Evolutionary conservation across 1,284 basidiomycete genomes (phyloP).

Genomic region (Fomitopsis schrenkii): DNA sequence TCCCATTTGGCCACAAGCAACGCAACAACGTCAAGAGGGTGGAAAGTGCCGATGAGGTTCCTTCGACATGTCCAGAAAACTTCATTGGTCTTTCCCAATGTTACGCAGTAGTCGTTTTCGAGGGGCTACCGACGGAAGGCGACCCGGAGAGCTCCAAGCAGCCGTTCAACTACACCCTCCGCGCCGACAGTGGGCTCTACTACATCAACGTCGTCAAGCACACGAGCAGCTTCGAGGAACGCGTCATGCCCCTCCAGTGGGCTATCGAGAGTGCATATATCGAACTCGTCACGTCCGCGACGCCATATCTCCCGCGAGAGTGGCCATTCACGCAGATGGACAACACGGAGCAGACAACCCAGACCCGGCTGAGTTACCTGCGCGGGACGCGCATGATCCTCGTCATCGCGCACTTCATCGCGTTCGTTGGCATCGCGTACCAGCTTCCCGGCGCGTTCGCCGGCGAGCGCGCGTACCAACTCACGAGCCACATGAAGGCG

Average conservation of each 20-base stretch:
- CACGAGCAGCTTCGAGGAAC: constrained; percentile 63
- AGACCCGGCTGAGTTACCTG: constrained; percentile 57
- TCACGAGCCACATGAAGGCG: constrained; percentile 67
- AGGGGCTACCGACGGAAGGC: constrained; percentile 42
- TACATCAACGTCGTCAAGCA: constrained; percentile 64
- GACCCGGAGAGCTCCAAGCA: constrained; percentile 24
- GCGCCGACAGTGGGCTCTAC: constrained; percentile 61
- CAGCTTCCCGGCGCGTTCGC: constrained; percentile 68
- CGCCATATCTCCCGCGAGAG: constrained; percentile 51
- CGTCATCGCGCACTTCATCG: constrained; percentile 62
- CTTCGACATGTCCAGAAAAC: constrained; percentile 64
- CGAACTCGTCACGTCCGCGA: constrained; percentile 52
- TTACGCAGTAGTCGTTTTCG: constrained; percentile 66
- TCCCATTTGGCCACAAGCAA: constrained; percentile 43
- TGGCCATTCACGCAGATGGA: constrained; percentile 71
- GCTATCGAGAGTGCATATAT: constrained; percentile 74
- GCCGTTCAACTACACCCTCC: constrained; percentile 66
- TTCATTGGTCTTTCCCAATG: constrained; percentile 69
- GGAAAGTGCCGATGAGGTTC: constrained; percentile 43
- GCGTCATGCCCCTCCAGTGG: constrained; percentile 73
- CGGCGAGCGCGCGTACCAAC: constrained; percentile 51
- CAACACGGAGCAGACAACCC: constrained; percentile 53
- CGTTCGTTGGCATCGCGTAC: constrained; percentile 66
- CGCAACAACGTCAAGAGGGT: constrained; percentile 43
- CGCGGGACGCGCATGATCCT: constrained; percentile 53